Conservation (phyloP, 306 rosid genomes). For the apple (Malus domestica) region ASM211411v1 NC_041795.1:23530001-23530500, state of each 20-base stretch:
- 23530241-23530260: not conserved
- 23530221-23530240: no score
- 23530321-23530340: not conserved
- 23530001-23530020: not conserved
- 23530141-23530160: not conserved
- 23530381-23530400: not conserved
- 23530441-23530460: slow-evolving; percentile 19
- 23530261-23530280: not conserved
- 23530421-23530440: not conserved
- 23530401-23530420: not conserved
- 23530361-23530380: not conserved
- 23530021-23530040: not conserved
- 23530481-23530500: slow-evolving; percentile 46
- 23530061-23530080: not conserved
- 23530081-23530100: no score
- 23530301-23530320: not conserved
- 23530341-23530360: slow-evolving; percentile 25
- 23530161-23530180: not conserved
- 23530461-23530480: slow-evolving; percentile 46
- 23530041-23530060: no score
- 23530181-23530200: no score
- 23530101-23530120: not conserved
- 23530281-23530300: not conserved
- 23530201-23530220: no score
- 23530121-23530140: not conserved